Base-by-base conservation (phyloP, 2,329 filamentous ascomycete species). In the Penicillium sp. region DNA sequence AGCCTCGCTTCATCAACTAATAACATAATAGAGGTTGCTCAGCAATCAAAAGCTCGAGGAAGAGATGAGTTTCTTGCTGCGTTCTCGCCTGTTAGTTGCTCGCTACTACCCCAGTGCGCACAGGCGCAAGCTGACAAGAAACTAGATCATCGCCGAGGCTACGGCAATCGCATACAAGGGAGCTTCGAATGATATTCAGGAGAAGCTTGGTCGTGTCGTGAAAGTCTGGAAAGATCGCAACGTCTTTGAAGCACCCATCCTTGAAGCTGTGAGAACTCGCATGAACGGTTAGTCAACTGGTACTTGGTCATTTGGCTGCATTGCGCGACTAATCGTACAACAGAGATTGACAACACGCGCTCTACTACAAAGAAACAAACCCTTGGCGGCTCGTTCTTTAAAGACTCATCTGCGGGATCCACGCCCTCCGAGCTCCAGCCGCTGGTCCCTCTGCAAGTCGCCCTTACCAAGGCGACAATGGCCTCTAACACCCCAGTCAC, bases 51-150 rank as follows among this genome's bases (percentile, higher is more conserved):
- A 69, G 91, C 88, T 39, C 85, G 91, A 28, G 84, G 86, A 53
- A 96, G 95, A 69, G 84, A 90, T 43, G 93, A 98, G 60, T 98
- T 98, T 59, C 79, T 96, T 11, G 79, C 86, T 51, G 91, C 93
- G 6, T 97, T 95, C 69, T 86, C 91, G 37, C 90, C 93, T 4
- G 79, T 78, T 51, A 52, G 69, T 67, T 23, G 26, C 36, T 26
- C 3, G 24, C 11, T 40, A 8, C 16, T 24, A 10, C 14, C n/a
- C 23, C 18, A 20, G 23, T 23, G 38, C 11, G 23, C 13, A 8
- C 2, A 34, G 22, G 36, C 10, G 16, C 14, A 39, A 18, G 38
- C 57, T 69, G 52, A 70, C 46, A 28, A 32, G 11, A 32, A 7
- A 44, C 6, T 55, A 78, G 76, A 76, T 95, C 57, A 87, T 98